Conservation (phyloP, 495 filamentous ascomycete species). For the Aspergillus bridgeri region DNA sequence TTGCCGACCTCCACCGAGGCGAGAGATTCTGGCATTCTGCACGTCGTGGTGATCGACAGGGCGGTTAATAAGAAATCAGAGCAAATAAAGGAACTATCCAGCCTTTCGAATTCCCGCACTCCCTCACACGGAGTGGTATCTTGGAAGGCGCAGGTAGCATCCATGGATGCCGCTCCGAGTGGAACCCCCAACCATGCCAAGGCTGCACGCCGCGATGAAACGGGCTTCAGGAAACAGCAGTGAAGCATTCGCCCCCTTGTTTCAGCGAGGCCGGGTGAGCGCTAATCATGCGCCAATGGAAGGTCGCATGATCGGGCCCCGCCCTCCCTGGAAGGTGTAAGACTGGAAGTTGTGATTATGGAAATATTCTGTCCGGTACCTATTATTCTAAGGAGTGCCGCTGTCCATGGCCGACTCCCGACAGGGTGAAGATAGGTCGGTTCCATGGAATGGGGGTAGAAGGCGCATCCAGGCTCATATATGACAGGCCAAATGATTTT, state of each 20-base stretch:
- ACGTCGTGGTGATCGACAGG: slow-evolving; percentile 4
- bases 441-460: no score
- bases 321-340: background rate
- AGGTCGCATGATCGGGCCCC: background rate
- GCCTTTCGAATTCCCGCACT: slow-evolving; percentile 1
- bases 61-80: slow-evolving; percentile 2
- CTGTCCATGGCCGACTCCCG: background rate
- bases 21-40: background rate
- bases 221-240: slow-evolving; percentile 23
- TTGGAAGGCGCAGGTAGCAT: background rate
- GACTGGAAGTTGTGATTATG: no score
- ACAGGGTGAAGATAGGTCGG: no score
- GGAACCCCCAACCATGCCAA: slow-evolving; percentile 23
- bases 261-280: slow-evolving; percentile 22
- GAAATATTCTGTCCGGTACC: no score
- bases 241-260: slow-evolving; percentile 29
- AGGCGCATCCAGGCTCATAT: no score
- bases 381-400: background rate
- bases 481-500: no score
- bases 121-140: background rate
- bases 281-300: slow-evolving; percentile 19
- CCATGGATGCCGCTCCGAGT: slow-evolving; percentile 8
- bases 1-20: background rate
- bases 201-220: slow-evolving; percentile 23
- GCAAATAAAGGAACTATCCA: background rate